Conservation (phyloP, 495 filamentous ascomycete genomes). For the Immersiella caudata region DNA sequence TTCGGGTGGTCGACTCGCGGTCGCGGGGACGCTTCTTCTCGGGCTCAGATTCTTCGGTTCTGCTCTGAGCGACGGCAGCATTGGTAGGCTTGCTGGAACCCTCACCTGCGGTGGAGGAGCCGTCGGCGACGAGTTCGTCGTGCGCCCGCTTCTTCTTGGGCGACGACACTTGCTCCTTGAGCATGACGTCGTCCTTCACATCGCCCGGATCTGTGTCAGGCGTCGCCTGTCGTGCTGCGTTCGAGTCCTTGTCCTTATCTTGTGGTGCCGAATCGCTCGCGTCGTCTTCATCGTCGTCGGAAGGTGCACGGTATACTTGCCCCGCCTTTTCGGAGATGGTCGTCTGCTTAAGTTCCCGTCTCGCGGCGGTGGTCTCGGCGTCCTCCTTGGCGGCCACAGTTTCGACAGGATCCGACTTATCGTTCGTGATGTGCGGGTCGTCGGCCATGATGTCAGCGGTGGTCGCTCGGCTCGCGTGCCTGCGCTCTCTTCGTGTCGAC, state of each 20-base stretch:
- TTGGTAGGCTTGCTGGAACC: constrained; percentile 25
- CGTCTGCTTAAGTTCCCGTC: constrained; percentile 58
- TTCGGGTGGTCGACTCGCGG: constrained; percentile 26
- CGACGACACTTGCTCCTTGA: constrained; percentile 52
- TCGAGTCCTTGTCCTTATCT: constrained; percentile 18
- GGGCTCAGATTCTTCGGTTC: constrained; percentile 52
- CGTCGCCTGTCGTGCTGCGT: constrained; percentile 26
- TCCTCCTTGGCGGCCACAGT: constrained; percentile 45
- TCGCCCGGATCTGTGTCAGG: constrained; percentile 37
- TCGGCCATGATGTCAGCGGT: constrained; percentile 42
- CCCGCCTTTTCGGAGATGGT: constrained; percentile 53
- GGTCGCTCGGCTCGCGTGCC: constrained; percentile 2
- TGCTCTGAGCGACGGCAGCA: constrained; percentile 35
- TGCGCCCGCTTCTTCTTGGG: constrained; percentile 62
- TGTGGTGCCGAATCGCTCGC: constrained; percentile 32
- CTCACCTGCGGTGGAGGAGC: constrained; percentile 42
- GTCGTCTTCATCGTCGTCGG: constrained; percentile 31
- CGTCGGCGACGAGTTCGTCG: constrained; percentile 48
- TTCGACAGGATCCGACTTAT: constrained; percentile 36
- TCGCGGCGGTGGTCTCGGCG: constrained; percentile 56
- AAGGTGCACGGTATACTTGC: constrained; percentile 21
- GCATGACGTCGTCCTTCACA: constrained; percentile 30
- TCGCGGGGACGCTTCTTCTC: constrained; percentile 61
- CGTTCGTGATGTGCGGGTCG: constrained; percentile 39
- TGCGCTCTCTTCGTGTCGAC: constrained; percentile 8